Evolutionary conservation across 768 basidiomycete genomes (phyloP).

Genomic region (Podaxis sp.): DNA sequence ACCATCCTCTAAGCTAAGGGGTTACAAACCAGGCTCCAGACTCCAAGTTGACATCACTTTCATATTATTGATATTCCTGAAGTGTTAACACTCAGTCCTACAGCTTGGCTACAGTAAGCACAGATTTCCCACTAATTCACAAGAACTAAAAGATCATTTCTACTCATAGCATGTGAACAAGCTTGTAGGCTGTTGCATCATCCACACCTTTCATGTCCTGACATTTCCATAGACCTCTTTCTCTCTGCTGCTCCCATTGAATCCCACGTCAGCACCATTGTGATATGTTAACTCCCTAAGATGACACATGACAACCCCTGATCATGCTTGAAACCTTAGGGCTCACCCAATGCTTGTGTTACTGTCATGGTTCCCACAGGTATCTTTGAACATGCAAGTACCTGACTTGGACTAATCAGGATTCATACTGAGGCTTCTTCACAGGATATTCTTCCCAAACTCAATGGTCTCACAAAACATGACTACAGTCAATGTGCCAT

Average conservation of each 20-base stretch:
- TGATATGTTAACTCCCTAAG: constrained; percentile 39
- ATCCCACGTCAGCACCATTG: constrained; percentile 67
- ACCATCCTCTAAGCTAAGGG: no score
- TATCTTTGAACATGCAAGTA: constrained; percentile 68
- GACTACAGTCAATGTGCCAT: constrained; percentile 68
- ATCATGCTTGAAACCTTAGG: constrained; percentile 34
- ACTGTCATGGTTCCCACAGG: constrained; percentile 73
- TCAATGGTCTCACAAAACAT: constrained; percentile 57
- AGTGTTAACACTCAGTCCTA: constrained; percentile 1
- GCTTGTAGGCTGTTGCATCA: constrained; percentile 45
- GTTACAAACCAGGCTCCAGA: no score
- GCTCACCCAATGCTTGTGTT: constrained; percentile 78
- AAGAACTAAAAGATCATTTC: background rate
- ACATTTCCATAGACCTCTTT: constrained; percentile 47
- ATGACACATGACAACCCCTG: background rate
- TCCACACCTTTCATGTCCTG: background rate
- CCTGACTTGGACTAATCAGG: background rate
- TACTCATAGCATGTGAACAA: constrained; percentile 67
- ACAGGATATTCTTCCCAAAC: constrained; percentile 68
- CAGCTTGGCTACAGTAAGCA: constrained; percentile 72
- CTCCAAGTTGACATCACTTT: no score
- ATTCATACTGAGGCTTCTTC: background rate
- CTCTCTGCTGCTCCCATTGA: constrained; percentile 72
- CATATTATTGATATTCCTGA: background rate
- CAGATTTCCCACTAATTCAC: background rate